Evolutionary conservation across 202 grass and related monocot genomes (phyloP).

Genomic region (Miscanthus sacchariflorus): DNA sequence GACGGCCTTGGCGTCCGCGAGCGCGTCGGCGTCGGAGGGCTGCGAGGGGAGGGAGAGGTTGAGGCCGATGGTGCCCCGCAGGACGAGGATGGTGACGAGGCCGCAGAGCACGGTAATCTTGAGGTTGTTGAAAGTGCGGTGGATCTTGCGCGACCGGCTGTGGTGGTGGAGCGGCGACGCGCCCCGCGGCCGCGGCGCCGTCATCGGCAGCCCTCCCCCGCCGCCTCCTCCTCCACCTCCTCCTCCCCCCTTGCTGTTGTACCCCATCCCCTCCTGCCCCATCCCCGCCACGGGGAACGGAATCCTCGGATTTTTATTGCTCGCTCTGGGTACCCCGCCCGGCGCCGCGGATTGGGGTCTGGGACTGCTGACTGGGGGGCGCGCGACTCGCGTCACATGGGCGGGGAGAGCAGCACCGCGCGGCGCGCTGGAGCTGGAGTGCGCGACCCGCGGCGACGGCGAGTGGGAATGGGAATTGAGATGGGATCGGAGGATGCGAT

Average conservation of each 20-base stretch:
- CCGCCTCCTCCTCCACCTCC: slow-evolving; percentile 44
- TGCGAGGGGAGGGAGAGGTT: slow-evolving; percentile 71
- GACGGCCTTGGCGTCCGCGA: slow-evolving; percentile 64
- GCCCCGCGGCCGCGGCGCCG: slow-evolving; percentile 46
- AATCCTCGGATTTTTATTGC: slow-evolving; percentile 40
- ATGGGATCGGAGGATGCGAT: slow-evolving; percentile 32
- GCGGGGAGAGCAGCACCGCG: background rate
- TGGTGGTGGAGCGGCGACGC: slow-evolving; percentile 45
- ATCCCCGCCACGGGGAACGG: slow-evolving; percentile 32
- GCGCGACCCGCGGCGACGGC: background rate
- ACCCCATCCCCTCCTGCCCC: slow-evolving; percentile 63
- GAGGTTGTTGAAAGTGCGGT: slow-evolving; percentile 95
- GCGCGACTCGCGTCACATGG: slow-evolving; percentile 47
- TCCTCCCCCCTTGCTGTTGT: slow-evolving; percentile 35
- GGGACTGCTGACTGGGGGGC: background rate
- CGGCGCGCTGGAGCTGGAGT: background rate
- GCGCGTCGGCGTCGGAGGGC: slow-evolving; percentile 52
- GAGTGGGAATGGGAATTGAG: background rate
- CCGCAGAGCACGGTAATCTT: slow-evolving; percentile 98
- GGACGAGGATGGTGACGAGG: slow-evolving; percentile 92
- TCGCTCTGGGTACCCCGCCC: background rate
- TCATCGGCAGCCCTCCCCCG: slow-evolving; percentile 31
- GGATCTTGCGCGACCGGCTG: slow-evolving; percentile 72
- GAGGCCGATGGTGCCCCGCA: slow-evolving; percentile 86
- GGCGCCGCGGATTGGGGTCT: slow-evolving; percentile 13